Evolutionary conservation across 1,284 basidiomycete genomes (phyloP).

Genomic region (Boletus hoseneyae): DNA sequence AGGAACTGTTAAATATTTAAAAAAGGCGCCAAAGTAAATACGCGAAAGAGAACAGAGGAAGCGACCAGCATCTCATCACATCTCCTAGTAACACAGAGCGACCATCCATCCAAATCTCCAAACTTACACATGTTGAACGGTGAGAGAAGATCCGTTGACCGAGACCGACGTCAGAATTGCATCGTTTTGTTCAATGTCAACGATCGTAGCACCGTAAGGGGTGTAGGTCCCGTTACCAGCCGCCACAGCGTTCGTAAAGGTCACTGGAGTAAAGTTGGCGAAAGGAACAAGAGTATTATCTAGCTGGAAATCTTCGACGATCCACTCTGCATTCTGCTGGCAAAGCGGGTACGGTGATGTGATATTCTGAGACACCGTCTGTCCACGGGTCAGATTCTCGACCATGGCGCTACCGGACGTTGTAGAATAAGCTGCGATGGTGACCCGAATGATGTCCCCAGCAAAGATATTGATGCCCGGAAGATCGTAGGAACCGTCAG

Average conservation of each 20-base stretch:
- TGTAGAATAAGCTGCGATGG: neutral
- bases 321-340: conserved; percentile 7
- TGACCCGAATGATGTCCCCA: neutral
- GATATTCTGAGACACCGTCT: neutral
- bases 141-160: neutral
- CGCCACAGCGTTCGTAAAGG: neutral
- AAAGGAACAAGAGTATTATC: neutral
- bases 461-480: neutral
- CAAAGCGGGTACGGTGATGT: neutral
- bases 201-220: neutral
- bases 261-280: neutral
- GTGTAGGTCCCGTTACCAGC: neutral
- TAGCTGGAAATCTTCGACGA: conserved; percentile 7
- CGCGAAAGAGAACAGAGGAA: neutral
- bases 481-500: neutral
- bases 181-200: neutral
- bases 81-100: neutral
- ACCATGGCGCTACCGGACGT: neutral
- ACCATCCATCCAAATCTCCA: no score
- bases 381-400: conserved; percentile 1
- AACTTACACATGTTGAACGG: neutral
- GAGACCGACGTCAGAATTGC: neutral
- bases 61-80: neutral
- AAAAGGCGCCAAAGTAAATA: neutral
- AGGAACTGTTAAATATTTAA: neutral